Evolutionary conservation across 1,284 basidiomycete species (phyloP).

Genomic region (Ceratobasidium sp.): DNA sequence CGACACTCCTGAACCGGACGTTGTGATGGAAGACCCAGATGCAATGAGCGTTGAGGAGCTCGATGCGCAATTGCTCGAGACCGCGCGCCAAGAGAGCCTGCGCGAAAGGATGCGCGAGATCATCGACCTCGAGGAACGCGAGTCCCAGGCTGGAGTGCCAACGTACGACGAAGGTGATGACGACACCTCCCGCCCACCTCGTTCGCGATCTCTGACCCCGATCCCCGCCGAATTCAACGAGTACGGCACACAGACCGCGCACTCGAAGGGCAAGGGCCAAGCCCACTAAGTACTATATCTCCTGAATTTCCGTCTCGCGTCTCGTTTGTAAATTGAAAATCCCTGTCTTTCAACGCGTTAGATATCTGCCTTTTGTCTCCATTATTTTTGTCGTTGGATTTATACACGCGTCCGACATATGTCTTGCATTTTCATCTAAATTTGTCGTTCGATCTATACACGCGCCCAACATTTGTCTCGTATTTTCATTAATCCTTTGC

Average conservation of each 20-base stretch:
- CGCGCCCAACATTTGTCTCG: too few species aligned
- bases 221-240: not conserved
- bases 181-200: not conserved
- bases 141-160: not conserved
- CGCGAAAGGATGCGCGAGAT: not conserved
- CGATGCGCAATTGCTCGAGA: not conserved
- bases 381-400: too few species aligned
- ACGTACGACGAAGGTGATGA: not conserved
- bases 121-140: not conserved
- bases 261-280: not conserved
- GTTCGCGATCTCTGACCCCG: not conserved
- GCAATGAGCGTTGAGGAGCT: not conserved
- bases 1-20: not conserved
- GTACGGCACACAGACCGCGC: not conserved
- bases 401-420: too few species aligned
- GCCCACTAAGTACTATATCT: not conserved
- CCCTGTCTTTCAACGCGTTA: too few species aligned
- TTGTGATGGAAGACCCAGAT: too few species aligned
- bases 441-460: too few species aligned
- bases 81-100: not conserved
- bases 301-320: too few species aligned
- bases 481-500: too few species aligned
- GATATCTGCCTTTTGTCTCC: too few species aligned
- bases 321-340: too few species aligned
- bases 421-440: too few species aligned